Evolutionary conservation across 225 moss, liverwort and hornwort genomes (phyloP).

Genomic region (Bryum argenteum): DNA sequence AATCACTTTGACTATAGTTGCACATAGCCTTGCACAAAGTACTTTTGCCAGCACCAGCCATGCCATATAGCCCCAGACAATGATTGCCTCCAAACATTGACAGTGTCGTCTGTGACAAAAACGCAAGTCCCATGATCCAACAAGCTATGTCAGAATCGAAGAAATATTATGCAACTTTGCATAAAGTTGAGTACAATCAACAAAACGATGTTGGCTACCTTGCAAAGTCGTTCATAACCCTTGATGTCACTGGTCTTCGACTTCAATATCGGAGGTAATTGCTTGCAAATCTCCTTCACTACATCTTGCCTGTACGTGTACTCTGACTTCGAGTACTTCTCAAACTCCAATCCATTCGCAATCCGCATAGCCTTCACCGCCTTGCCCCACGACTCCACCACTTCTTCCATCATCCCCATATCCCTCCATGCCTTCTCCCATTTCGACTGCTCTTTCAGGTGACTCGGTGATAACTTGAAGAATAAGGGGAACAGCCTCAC

Average conservation of each 20-base stretch:
- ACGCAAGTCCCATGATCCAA: too few relatives aligned
- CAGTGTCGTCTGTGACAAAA: too few relatives aligned
- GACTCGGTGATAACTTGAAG: neutral
- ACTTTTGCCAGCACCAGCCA: slow-evolving; percentile 20
- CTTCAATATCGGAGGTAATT: neutral
- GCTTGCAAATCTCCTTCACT: neutral
- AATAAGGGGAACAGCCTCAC: neutral
- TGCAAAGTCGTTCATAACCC: neutral
- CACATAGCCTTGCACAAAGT: slow-evolving; percentile 23
- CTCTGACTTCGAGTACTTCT: neutral
- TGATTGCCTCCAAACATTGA: neutral
- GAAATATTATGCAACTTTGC: too few relatives aligned
- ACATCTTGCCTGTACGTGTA: neutral
- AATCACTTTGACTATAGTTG: neutral
- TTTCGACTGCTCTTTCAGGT: neutral
- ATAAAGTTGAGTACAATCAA: too few relatives aligned
- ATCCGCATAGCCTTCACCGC: neutral
- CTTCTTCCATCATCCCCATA: neutral
- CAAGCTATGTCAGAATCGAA: too few relatives aligned
- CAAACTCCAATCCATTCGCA: slow-evolving; percentile 4
- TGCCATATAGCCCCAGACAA: slow-evolving; percentile 10
- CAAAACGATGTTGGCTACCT: neutral
- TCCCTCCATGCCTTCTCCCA: neutral
- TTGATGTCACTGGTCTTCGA: neutral
- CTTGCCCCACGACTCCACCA: neutral